Percentiles rank a stretch among this genome's conserved stretches.
These are phyloP conservation scores for Debaryomyces castellii DNA, from an alignment of 805 yeast species.

Conservation along the genomic window DNA sequence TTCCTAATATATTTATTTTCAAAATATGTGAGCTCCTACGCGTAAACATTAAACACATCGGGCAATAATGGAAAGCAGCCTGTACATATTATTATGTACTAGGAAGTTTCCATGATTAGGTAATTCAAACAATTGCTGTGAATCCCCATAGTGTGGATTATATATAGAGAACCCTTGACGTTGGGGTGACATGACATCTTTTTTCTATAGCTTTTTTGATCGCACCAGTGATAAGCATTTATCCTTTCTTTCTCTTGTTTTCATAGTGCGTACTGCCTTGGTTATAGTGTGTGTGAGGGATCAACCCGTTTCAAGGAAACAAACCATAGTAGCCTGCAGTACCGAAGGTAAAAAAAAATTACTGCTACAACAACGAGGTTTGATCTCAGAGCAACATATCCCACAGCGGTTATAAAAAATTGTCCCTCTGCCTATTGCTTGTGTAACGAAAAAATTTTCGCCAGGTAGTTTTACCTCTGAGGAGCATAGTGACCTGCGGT, in stretches of 20 bases:
- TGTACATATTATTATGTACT: neutral
- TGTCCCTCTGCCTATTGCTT: neutral
- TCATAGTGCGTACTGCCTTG: neutral
- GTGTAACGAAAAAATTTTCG: neutral
- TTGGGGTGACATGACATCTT: too few relatives aligned
- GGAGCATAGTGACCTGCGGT: neutral
- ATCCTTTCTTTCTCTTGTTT: too few relatives aligned
- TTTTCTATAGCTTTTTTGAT: too few relatives aligned
- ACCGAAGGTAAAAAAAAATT: neutral
- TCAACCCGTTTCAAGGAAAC: neutral
- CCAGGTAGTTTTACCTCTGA: neutral
- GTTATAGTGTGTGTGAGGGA: neutral
- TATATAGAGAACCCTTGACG: too few relatives aligned
- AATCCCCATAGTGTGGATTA: neutral
- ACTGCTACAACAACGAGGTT: neutral
- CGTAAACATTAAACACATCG: neutral
- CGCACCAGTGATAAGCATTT: too few relatives aligned
- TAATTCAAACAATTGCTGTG: neutral
- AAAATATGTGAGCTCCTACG: neutral
- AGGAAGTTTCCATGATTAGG: neutral
- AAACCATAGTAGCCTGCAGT: neutral
- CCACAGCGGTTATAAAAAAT: neutral
- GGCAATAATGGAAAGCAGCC: too few relatives aligned
- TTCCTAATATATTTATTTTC: neutral
- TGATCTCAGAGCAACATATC: slow-evolving; percentile 1